phyloP scores from a whole-genome alignment of 176 grass and related monocot genomes.

The Aegilops longissima region DNA sequence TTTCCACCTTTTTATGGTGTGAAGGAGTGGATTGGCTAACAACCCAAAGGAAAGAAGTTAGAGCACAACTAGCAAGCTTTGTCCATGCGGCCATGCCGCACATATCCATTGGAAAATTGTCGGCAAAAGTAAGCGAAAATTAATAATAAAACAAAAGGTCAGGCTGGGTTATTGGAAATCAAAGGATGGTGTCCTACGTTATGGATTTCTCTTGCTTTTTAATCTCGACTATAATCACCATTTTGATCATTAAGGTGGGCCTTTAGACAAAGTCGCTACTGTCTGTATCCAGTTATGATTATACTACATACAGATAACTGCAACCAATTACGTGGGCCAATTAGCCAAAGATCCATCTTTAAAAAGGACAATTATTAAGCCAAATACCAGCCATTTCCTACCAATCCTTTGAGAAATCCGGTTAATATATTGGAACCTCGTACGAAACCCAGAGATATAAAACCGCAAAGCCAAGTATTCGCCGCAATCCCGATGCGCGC shows the following conservation, averaged over 20 bases:
- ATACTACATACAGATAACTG: background rate
- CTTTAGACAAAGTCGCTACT: background rate
- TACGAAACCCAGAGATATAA: constrained; percentile 9
- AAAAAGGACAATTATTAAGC: background rate
- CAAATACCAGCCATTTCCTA: background rate
- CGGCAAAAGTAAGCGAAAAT: background rate
- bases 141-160: background rate
- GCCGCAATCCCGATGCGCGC: constrained; percentile 41
- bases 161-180: background rate
- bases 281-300: background rate
- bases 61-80: background rate
- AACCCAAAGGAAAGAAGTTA: background rate
- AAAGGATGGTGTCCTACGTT: background rate
- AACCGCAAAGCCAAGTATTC: constrained; percentile 43
- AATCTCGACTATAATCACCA: background rate
- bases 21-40: background rate
- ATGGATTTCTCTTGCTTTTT: background rate
- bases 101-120: background rate
- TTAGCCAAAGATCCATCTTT: background rate
- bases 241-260: background rate
- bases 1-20: background rate
- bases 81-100: background rate
- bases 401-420: background rate
- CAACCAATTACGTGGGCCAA: background rate
- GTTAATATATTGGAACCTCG: constrained; percentile 31